These are phyloP conservation scores for Hydnomerulius pinastri DNA, from an alignment of 768 basidiomycete genomes.

Conservation along the genomic window DNA sequence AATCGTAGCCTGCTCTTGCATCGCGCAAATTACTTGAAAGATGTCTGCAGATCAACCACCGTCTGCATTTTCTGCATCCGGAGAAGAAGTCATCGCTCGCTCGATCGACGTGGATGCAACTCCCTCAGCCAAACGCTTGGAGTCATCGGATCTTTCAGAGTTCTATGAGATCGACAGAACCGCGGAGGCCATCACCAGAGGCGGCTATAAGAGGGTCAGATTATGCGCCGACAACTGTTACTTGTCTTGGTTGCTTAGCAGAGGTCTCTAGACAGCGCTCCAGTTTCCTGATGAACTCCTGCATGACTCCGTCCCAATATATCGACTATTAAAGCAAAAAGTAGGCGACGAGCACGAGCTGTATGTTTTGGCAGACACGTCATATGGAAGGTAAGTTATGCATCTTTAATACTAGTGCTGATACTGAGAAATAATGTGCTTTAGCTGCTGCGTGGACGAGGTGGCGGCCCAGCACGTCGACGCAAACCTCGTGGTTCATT, in stretches of 20 bases:
- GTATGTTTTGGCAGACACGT: conserved; percentile 96
- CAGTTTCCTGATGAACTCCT: conserved; percentile 97
- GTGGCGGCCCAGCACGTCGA: conserved; percentile 93
- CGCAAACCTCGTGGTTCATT: conserved; percentile 90
- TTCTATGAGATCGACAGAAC: conserved; percentile 80
- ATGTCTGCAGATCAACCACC: conserved; percentile 16
- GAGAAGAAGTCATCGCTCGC: conserved; percentile 64
- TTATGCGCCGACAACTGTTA: neutral
- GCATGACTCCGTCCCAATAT: conserved; percentile 83
- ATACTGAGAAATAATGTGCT: conserved; percentile 2
- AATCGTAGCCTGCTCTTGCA: neutral
- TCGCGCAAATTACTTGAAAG: neutral
- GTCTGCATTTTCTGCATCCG: conserved; percentile 53
- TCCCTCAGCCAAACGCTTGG: conserved; percentile 31
- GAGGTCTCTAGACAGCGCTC: conserved; percentile 66
- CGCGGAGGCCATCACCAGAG: conserved; percentile 55
- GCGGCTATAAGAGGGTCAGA: conserved; percentile 71
- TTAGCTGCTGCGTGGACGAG: conserved; percentile 94
- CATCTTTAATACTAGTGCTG: neutral
- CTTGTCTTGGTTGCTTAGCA: neutral
- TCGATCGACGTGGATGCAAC: conserved; percentile 49
- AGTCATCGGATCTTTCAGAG: conserved; percentile 49
- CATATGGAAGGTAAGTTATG: conserved; percentile 80
- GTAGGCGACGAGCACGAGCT: conserved; percentile 54
- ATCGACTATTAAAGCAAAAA: conserved; percentile 57